Percentiles rank a stretch among this genome's conserved stretches.
phyloP scores from a whole-genome alignment of 2,329 filamentous ascomycete genomes.

The Zymoseptoria ardabiliae region DNA sequence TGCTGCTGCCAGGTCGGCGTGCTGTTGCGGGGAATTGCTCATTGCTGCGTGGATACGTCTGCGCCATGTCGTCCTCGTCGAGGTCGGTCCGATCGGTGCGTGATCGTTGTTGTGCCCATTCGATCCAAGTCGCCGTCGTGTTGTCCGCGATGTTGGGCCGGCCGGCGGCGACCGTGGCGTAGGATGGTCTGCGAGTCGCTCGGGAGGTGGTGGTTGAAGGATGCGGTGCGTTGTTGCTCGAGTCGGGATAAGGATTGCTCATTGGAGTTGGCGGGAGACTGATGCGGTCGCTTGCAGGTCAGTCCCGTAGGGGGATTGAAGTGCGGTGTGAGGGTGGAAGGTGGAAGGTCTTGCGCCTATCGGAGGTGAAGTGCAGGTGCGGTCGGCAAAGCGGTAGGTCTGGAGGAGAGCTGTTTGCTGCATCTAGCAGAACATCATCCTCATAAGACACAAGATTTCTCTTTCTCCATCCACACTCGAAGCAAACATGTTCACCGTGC shows the following conservation, averaged over 20 bases:
- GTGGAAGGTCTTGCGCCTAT: no score
- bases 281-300: neutral
- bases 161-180: slow-evolving; percentile 52
- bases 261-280: slow-evolving; percentile 22
- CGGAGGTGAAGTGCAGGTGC: neutral
- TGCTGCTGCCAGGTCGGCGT: slow-evolving; percentile 2
- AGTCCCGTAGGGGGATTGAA: neutral
- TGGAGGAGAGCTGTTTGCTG: neutral
- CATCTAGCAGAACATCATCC: neutral
- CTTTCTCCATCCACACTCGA: neutral
- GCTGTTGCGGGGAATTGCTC: neutral
- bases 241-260: slow-evolving; percentile 36
- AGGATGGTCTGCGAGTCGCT: slow-evolving; percentile 43
- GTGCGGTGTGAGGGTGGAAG: neutral
- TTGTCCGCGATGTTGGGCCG: slow-evolving; percentile 26
- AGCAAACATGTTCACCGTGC: slow-evolving; percentile 7
- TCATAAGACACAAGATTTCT: neutral
- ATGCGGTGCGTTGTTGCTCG: slow-evolving; percentile 32
- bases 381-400: neutral
- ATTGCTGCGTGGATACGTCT: neutral
- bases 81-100: slow-evolving; percentile 1
- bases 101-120: slow-evolving; percentile 1
- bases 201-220: slow-evolving; percentile 32
- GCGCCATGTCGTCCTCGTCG: slow-evolving; percentile 1
- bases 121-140: neutral